Evolutionary conservation across 106 monocot species (phyloP).

Genomic region (Narthecium ossifragum): DNA sequence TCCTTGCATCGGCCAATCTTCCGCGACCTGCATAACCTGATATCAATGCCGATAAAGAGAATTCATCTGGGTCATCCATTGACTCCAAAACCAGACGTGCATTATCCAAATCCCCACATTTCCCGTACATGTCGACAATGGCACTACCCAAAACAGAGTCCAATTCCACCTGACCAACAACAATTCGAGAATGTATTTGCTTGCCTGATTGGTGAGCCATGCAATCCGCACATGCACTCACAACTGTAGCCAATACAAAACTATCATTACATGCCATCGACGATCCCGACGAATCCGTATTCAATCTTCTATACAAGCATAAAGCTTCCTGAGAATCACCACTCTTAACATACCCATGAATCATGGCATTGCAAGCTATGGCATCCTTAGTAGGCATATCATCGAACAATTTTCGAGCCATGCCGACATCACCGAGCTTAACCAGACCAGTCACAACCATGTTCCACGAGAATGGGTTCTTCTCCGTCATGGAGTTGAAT

Average conservation of each 20-base stretch:
- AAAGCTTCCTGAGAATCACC: slow-evolving; percentile 39
- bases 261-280: slow-evolving; percentile 17
- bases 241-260: slow-evolving; percentile 55
- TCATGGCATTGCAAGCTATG: slow-evolving; percentile 37
- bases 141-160: slow-evolving; percentile 53
- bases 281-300: not conserved
- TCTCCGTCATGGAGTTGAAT: slow-evolving; percentile 34
- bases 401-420: slow-evolving; percentile 36
- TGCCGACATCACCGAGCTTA: slow-evolving; percentile 26
- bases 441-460: slow-evolving; percentile 31
- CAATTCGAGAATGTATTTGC: slow-evolving; percentile 45
- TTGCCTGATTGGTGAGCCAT: slow-evolving; percentile 23
- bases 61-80: slow-evolving; percentile 43
- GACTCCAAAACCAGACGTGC: slow-evolving; percentile 20
- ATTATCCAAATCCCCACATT: slow-evolving; percentile 53
- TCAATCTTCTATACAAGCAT: slow-evolving; percentile 22
- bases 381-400: slow-evolving; percentile 51
- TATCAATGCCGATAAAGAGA: slow-evolving; percentile 54
- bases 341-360: slow-evolving; percentile 38
- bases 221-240: slow-evolving; percentile 48
- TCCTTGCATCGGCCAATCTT: slow-evolving; percentile 35
- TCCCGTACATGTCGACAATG: slow-evolving; percentile 73
- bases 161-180: slow-evolving; percentile 22
- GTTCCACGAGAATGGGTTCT: slow-evolving; percentile 56
- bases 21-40: slow-evolving; percentile 35